Base-by-base conservation (phyloP, 768 basidiomycete genomes). In the Russula dissimulans region DNA sequence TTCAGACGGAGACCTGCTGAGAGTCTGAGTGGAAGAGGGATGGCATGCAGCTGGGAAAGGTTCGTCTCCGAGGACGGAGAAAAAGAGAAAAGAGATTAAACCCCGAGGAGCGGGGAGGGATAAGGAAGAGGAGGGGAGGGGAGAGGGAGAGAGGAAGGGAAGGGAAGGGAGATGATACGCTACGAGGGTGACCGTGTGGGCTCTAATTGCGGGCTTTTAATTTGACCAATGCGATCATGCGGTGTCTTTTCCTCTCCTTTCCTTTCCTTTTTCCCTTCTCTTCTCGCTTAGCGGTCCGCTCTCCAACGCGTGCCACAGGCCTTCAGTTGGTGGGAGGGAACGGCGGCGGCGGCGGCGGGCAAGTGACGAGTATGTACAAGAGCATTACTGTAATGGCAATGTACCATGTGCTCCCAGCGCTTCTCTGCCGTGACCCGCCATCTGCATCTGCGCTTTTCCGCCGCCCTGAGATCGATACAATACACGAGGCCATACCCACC, bases 1-100 rank as follows among this genome's bases (percentile, higher is more conserved):
- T 75, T 78, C 81, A 81, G 81, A 81, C 81, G 39, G 75, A 79
- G 82, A 79, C 81, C 79, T 71, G 78, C 79, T 79, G 74, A 67
- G 70, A 75, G 77, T 78, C 79, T 80, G 80, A 76, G 56, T 65
- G 46, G 52, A 64, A 36, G 22, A 26, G 22, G 34, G 34, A 56
- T 60, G 62, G 65, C 65, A 65, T 65, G 52, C 65, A 65, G 65
- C 34, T 63, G 56, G 18, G 42, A 59, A 18, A 15, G 31, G 57
- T 29, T 18, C 42, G 56, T 51, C 54, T 60, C 60, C 54, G 44
- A 31, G 48, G 51, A 31, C 44, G 26, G 51, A 9, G 12, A 5
- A 11, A 32, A 60, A 38, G 48, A 38, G 48, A 49, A 18, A 36
- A 15, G 5, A 3, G 48, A 7, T 15, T 41, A n/a, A 9, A 18